phyloP scores from a whole-genome alignment of 805 yeast species.

The Sugiyamaella americana region DNA sequence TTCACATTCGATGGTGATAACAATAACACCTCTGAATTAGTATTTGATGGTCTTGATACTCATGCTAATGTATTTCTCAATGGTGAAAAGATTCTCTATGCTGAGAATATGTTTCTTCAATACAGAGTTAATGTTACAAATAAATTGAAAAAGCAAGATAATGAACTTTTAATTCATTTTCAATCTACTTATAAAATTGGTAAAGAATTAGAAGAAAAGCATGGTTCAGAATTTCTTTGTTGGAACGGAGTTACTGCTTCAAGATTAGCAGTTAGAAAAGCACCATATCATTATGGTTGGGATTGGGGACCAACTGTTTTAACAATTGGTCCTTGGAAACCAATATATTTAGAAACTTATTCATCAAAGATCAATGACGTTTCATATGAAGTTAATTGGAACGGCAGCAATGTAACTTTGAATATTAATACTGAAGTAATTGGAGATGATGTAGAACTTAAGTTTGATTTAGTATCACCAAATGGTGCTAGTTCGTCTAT shows the following conservation, averaged over 20 bases:
- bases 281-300: slow-evolving; percentile 53
- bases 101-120: slow-evolving; percentile 40
- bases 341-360: slow-evolving; percentile 30
- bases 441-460: background rate
- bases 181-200: slow-evolving; percentile 11
- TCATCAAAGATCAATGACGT: slow-evolving; percentile 21
- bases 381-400: slow-evolving; percentile 15
- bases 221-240: slow-evolving; percentile 16
- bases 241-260: slow-evolving; percentile 39
- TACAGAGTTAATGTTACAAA: slow-evolving; percentile 29
- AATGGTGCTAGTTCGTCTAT: background rate
- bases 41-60: slow-evolving; percentile 41
- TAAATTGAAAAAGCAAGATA: slow-evolving; percentile 8
- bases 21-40: slow-evolving; percentile 18
- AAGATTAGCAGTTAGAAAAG: slow-evolving; percentile 42
- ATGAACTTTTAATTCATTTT: slow-evolving; percentile 13
- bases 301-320: slow-evolving; percentile 48
- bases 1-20: slow-evolving; percentile 5
- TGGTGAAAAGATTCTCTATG: slow-evolving; percentile 29
- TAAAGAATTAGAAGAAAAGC: slow-evolving; percentile 7
- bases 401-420: background rate
- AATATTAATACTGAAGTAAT: background rate
- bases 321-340: slow-evolving; percentile 42
- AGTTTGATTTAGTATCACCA: background rate
- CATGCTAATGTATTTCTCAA: slow-evolving; percentile 37